Percentiles rank a stretch among this genome's conserved stretches.
phyloP scores from a whole-genome alignment of 495 filamentous ascomycete species.

The Xylaria palmicola region DNA sequence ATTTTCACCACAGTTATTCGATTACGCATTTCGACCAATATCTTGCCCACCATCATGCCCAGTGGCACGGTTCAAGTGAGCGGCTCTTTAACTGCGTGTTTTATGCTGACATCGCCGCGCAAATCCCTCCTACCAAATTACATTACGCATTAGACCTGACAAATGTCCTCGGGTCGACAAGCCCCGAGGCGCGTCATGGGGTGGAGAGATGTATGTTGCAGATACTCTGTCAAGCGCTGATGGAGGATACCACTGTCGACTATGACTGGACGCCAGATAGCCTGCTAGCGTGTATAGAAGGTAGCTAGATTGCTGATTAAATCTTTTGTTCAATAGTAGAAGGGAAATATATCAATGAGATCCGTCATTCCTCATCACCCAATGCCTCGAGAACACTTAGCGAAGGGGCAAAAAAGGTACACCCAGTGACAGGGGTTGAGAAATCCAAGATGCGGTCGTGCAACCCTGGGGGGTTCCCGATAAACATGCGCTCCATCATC shows the following conservation, averaged over 20 bases:
- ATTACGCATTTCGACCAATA: neutral
- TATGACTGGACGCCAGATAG: slow-evolving; percentile 8
- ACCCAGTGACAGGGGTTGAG: slow-evolving; percentile 52
- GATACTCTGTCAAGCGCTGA: slow-evolving; percentile 5
- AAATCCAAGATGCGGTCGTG: slow-evolving; percentile 58
- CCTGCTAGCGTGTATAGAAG: slow-evolving; percentile 8
- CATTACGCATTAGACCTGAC: slow-evolving; percentile 4
- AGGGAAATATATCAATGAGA: neutral
- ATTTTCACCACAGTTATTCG: slow-evolving; percentile 1
- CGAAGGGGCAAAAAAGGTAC: slow-evolving; percentile 55
- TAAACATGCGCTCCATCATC: slow-evolving; percentile 59
- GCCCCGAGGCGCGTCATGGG: neutral
- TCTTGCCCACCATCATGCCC: neutral
- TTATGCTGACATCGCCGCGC: neutral
- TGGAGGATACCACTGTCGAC: neutral
- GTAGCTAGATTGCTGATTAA: neutral
- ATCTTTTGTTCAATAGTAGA: neutral
- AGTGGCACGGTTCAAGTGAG: neutral
- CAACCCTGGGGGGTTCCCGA: slow-evolving; percentile 53
- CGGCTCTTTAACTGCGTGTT: neutral
- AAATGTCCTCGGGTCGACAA: slow-evolving; percentile 1
- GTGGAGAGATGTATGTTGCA: slow-evolving; percentile 10
- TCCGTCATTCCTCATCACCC: slow-evolving; percentile 24
- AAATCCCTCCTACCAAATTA: neutral
- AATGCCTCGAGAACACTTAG: slow-evolving; percentile 42